phyloP scores from a whole-genome alignment of 2,329 filamentous ascomycete species.

The Pseudocercospora eumusae region DNA sequence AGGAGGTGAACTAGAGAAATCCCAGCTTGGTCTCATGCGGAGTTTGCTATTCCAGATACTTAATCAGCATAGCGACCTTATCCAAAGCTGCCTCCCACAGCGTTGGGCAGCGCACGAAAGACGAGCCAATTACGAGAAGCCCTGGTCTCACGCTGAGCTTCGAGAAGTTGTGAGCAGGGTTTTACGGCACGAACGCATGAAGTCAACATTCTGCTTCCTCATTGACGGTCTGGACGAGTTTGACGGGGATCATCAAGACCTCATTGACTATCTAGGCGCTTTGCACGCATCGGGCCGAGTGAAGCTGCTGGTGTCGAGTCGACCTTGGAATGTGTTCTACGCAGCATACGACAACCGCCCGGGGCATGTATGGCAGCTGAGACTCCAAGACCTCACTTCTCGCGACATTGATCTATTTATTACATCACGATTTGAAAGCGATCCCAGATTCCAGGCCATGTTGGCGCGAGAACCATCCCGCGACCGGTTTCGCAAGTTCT shows the following conservation, averaged over 20 bases:
- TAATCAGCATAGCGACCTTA: neutral
- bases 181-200: neutral
- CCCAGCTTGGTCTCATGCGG: neutral
- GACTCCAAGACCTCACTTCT: neutral
- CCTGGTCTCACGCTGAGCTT: neutral
- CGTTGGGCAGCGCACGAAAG: neutral
- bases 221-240: neutral
- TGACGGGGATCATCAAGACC: neutral
- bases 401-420: neutral
- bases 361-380: neutral
- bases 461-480: neutral
- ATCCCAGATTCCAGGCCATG: neutral
- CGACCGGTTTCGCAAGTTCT: too few species aligned
- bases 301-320: neutral
- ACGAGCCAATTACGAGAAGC: neutral
- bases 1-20: neutral
- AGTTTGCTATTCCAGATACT: neutral
- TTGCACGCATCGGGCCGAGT: neutral
- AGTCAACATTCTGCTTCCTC: neutral
- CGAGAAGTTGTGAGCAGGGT: neutral
- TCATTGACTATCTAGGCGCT: neutral
- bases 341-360: neutral
- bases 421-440: neutral
- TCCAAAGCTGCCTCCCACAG: neutral
- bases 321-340: neutral